A percentile compares a stretch with the other conserved stretches of the same genome.
Conservation (phyloP, 108 stramenopile genomes). For the Cyclostephanos invisitatus region DNA sequence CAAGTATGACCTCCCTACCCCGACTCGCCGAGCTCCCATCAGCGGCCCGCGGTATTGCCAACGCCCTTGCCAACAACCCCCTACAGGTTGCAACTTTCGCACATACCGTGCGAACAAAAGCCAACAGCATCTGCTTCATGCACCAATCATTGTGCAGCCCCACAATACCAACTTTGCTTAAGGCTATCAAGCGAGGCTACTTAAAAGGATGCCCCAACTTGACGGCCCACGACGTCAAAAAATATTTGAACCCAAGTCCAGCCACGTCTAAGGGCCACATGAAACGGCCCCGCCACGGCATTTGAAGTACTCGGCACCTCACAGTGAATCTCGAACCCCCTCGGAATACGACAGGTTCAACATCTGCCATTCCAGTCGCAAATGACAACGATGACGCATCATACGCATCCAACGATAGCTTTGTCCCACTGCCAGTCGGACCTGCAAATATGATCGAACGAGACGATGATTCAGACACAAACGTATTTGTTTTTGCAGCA, state of each 20-base stretch:
- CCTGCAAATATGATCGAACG: too few species aligned
- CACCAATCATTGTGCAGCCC: not conserved
- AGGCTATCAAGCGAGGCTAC: not conserved
- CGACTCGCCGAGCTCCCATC: too few species aligned
- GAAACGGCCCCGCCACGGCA: not conserved
- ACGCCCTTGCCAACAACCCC: not conserved
- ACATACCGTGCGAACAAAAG: not conserved
- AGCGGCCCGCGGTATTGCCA: too few species aligned
- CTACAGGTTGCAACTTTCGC: not conserved
- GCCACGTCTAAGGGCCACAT: not conserved
- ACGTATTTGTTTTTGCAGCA: not conserved
- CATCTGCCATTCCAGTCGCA: too few species aligned
- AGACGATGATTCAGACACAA: not conserved
- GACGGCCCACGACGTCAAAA: not conserved
- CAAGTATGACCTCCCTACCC: too few species aligned
- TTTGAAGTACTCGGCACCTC: too few species aligned
- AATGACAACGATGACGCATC: too few species aligned
- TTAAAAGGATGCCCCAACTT: not conserved
- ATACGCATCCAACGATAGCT: too few species aligned
- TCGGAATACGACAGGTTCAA: too few species aligned
- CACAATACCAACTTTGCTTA: not conserved
- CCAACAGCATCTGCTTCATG: not conserved
- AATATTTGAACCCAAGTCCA: not conserved
- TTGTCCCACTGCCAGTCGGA: not conserved
- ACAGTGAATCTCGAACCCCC: too few species aligned